Base-by-base conservation (phyloP, 495 filamentous ascomycete genomes). In the Podospora pseudopauciseta region DNA sequence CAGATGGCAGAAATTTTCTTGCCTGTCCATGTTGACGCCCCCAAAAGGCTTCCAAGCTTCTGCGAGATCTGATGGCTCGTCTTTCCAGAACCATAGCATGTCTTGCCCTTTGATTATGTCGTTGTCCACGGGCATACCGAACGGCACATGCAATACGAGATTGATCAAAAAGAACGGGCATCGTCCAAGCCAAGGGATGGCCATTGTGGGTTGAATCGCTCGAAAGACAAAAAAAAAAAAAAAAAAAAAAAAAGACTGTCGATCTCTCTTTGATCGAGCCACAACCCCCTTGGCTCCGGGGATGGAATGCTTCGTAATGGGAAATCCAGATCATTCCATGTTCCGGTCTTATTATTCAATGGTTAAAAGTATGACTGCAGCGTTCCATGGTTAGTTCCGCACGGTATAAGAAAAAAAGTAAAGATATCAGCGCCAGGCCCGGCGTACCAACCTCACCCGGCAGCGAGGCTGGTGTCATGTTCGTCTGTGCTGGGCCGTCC, bases 71-170 rank as follows among this genome's bases (percentile, higher is more conserved):
- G 59, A 30, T 20, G 59, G 16, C 59, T 61, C 19, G 58, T 18
- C 59, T 28, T 61, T 61, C 30, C 59, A 23, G 59, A 26, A 61
- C 26, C 56, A 59, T 19, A 6, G 26, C 30, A 18, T 30, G 27
- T 61, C 20, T 23, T 9, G 26, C 59, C 59, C 59, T 61, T 61
- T 61, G 34, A 18, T 18, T 61, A 49, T 49, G 39, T 49, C 39
- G 39, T 49, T 11, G 7, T 49, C 39, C 39, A 20, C 59, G 59
- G 59, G 59, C 59, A 61, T 61, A 61, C 59, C 59, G 59, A 61
- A 58, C n/a, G 59, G 59, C 59, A 30, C 59, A 61, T 61, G 27
- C 26, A 61, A 61, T 61, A 61, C 59, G 59, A 61, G 59, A 49
- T 49, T 6, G 39, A 61, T 27, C 59, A 59, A 28, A 61, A 28